phyloP scores from a whole-genome alignment of 805 yeast species.

The Barnettozyma botsteinii region DNA sequence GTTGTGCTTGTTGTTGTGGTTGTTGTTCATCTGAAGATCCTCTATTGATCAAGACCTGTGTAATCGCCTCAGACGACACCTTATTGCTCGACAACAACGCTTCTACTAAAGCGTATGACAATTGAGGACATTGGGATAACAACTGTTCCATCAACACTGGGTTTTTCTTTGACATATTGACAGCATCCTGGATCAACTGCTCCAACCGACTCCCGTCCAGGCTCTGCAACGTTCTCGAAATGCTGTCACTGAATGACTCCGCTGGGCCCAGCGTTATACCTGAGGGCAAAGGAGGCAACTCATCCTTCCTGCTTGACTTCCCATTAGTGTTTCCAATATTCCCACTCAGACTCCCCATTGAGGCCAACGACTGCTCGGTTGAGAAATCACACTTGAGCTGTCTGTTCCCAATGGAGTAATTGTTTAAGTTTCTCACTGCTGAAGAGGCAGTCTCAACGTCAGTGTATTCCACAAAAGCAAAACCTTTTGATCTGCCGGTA shows the following conservation, averaged over 20 bases:
- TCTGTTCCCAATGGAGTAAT: conserved; percentile 68
- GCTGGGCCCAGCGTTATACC: conserved; percentile 39
- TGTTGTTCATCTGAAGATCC: background rate
- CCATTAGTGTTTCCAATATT: conserved; percentile 7
- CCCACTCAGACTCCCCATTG: conserved; percentile 2
- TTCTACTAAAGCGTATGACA: conserved; percentile 79
- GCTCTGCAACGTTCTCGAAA: conserved; percentile 40
- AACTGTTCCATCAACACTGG: conserved; percentile 56
- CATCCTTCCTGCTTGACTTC: conserved; percentile 15
- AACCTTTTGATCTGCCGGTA: conserved; percentile 88
- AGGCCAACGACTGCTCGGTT: conserved; percentile 36
- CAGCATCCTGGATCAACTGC: conserved; percentile 50
- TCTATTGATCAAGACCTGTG: conserved; percentile 35
- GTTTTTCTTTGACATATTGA: conserved; percentile 48
- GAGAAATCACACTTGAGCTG: conserved; percentile 70
- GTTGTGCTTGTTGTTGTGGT: background rate
- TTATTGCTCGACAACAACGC: conserved; percentile 37
- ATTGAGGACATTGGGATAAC: conserved; percentile 69
- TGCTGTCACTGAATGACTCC: conserved; percentile 30
- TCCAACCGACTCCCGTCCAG: conserved; percentile 43
- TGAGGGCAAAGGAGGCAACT: conserved; percentile 47
- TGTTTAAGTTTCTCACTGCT: conserved; percentile 84
- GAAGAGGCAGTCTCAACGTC: conserved; percentile 81
- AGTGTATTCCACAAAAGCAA: conserved; percentile 76
- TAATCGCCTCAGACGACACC: conserved; percentile 7